Percentiles rank a stretch among this genome's conserved stretches.
Evolutionary conservation across 2,329 filamentous ascomycete genomes (phyloP).

Genomic region (Xylariales sp.): DNA sequence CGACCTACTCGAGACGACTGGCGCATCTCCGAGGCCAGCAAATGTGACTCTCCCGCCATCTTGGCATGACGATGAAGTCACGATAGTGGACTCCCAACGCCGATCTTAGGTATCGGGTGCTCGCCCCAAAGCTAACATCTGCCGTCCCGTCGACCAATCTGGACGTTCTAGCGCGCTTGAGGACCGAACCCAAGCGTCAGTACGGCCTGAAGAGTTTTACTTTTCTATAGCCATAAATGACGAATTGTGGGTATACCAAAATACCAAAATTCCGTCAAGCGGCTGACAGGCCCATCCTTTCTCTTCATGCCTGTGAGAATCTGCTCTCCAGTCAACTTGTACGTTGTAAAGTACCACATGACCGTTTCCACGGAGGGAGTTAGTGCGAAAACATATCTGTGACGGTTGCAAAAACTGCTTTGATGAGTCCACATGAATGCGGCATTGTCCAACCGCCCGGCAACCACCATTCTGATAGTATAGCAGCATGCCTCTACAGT

Average conservation of each 20-base stretch:
- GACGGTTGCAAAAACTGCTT: conserved; percentile 17
- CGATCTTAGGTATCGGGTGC: conserved; percentile 4
- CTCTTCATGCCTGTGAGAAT: conserved; percentile 8
- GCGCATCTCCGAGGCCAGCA: conserved; percentile 15
- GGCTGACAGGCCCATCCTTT: conserved; percentile 26
- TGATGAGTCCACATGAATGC: conserved; percentile 12
- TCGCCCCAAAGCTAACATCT: neutral
- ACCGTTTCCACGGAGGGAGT: neutral
- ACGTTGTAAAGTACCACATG: neutral
- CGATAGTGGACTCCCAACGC: conserved; percentile 14
- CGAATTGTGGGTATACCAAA: conserved; percentile 22
- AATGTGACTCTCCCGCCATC: conserved; percentile 8
- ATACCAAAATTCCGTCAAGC: conserved; percentile 24
- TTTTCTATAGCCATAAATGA: conserved; percentile 25
- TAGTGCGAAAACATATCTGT: conserved; percentile 20
- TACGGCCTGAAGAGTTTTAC: neutral
- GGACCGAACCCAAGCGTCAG: neutral
- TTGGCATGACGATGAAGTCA: conserved; percentile 24
- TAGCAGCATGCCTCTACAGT: conserved; percentile 27
- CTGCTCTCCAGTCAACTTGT: conserved; percentile 7
- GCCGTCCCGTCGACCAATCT: neutral
- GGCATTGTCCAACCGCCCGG: conserved; percentile 28
- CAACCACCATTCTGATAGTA: conserved; percentile 22
- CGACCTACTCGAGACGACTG: neutral
- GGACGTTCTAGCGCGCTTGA: neutral